phyloP scores from a whole-genome alignment of 169 alveolate species.

The Pseudocohnilembus persalinus region DNA sequence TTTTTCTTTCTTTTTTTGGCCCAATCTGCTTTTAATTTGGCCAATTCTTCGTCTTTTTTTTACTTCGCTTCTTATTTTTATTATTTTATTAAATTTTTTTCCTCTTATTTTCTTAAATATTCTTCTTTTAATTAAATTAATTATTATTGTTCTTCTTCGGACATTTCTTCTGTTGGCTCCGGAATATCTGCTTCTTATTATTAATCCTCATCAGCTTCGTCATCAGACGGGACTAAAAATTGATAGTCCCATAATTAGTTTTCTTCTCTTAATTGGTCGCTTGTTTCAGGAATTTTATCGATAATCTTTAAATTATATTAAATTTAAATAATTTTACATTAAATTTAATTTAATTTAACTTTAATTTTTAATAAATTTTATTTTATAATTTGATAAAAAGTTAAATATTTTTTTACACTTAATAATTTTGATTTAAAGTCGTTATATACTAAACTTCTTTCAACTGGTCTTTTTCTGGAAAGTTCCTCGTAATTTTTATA shows the following conservation, averaged over 20 bases:
- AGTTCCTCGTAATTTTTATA: slow-evolving; percentile 37
- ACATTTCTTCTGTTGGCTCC: slow-evolving; percentile 29
- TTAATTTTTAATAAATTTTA: too few species aligned
- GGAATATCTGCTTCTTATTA: slow-evolving; percentile 32
- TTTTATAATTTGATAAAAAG: too few species aligned
- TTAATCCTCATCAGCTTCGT: slow-evolving; percentile 48
- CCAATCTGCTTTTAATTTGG: slow-evolving; percentile 66
- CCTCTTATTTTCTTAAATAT: slow-evolving; percentile 55
- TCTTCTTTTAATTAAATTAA: slow-evolving; percentile 49
- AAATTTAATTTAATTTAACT: too few species aligned
- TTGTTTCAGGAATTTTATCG: slow-evolving; percentile 44
- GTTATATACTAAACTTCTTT: slow-evolving; percentile 41
- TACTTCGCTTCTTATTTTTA: slow-evolving; percentile 7
- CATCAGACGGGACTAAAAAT: slow-evolving; percentile 54
- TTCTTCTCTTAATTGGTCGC: slow-evolving; percentile 52
- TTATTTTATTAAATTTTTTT: slow-evolving; percentile 42
- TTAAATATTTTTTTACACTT: not conserved
- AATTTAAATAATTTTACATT: too few species aligned
- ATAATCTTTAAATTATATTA: slow-evolving; percentile 21
- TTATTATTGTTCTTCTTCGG: slow-evolving; percentile 53
- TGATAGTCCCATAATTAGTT: slow-evolving; percentile 52
- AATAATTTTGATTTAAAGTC: slow-evolving; percentile 6
- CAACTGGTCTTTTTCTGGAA: slow-evolving; percentile 52
- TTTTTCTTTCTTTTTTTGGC: slow-evolving; percentile 64
- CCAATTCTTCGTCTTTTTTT: slow-evolving; percentile 24